Percentiles rank a stretch among this genome's conserved stretches.
Conservation (phyloP, 192 early-diverging fungal genomes). For the Geranomyces michiganensis region DNA sequence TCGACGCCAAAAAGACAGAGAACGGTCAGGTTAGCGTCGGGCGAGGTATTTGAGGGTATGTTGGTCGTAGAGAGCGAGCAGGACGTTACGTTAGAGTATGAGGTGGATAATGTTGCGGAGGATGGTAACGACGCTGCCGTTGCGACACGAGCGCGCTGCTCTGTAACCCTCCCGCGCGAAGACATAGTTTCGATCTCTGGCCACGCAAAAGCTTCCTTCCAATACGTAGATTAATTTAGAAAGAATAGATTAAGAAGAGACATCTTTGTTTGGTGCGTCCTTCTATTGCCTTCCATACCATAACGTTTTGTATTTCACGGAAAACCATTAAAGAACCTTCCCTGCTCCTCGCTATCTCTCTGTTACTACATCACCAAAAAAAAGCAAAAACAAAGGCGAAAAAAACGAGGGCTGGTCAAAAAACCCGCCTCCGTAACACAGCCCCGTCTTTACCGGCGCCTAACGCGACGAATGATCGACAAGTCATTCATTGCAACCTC, state of each 20-base stretch:
- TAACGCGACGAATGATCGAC: constrained; percentile 23
- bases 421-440: no score
- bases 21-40: neutral
- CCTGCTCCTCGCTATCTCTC: no score
- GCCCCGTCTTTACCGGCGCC: neutral
- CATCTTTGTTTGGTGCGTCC: no score
- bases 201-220: neutral
- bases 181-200: neutral
- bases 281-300: no score
- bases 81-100: neutral
- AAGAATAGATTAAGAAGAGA: no score
- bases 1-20: neutral
- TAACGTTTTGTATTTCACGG: no score
- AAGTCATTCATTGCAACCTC: constrained; percentile 23
- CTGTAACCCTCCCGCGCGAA: constrained; percentile 6
- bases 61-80: neutral
- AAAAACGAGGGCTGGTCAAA: no score
- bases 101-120: no score
- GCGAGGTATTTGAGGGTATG: neutral
- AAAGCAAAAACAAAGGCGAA: no score
- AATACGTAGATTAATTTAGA: neutral
- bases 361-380: no score
- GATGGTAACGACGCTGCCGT: no score
- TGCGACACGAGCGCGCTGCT: neutral
- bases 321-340: no score